Evolutionary conservation across 2,329 filamentous ascomycete species (phyloP).

Genomic region (Fusarium albosuccineum): DNA sequence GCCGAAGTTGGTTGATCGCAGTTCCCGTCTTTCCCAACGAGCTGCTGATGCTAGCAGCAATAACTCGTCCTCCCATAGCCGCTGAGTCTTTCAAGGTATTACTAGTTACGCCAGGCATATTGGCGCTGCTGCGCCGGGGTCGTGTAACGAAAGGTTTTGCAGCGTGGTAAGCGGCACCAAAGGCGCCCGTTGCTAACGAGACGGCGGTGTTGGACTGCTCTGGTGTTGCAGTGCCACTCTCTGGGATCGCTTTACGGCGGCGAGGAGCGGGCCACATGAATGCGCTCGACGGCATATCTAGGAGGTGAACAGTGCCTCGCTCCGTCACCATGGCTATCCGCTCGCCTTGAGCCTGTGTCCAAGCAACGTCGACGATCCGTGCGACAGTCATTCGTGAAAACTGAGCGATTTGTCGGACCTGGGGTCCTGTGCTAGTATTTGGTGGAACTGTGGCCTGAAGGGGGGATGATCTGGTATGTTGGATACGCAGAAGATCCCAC

Average conservation of each 20-base stretch:
- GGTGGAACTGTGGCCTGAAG: slow-evolving; percentile 64
- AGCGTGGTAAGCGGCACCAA: slow-evolving; percentile 78
- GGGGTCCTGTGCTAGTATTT: slow-evolving; percentile 62
- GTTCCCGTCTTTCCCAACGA: slow-evolving; percentile 81
- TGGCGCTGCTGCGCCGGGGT: slow-evolving; percentile 65
- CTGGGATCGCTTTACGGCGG: slow-evolving; percentile 60
- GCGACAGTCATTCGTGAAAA: slow-evolving; percentile 94
- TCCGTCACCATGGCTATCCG: slow-evolving; percentile 91
- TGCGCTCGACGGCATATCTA: slow-evolving; percentile 85
- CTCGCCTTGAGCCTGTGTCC: slow-evolving; percentile 85
- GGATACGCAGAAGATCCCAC: slow-evolving; percentile 80
- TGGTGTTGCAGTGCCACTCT: slow-evolving; percentile 60
- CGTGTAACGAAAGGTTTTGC: slow-evolving; percentile 71
- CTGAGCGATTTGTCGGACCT: slow-evolving; percentile 86
- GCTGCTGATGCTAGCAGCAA: slow-evolving; percentile 80
- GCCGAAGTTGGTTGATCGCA: slow-evolving; percentile 77
- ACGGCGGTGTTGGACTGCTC: slow-evolving; percentile 69
- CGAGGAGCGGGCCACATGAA: slow-evolving; percentile 88
- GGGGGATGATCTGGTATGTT: slow-evolving; percentile 72
- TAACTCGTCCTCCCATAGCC: slow-evolving; percentile 77
- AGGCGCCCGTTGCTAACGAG: slow-evolving; percentile 76
- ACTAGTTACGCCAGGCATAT: slow-evolving; percentile 50
- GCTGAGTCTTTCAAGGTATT: slow-evolving; percentile 69
- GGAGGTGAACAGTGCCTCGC: slow-evolving; percentile 93
- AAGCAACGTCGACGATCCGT: slow-evolving; percentile 89